Evolutionary conservation across 192 early-diverging fungal genomes (phyloP).

Genomic region (Lunasporangiospora selenospora): DNA sequence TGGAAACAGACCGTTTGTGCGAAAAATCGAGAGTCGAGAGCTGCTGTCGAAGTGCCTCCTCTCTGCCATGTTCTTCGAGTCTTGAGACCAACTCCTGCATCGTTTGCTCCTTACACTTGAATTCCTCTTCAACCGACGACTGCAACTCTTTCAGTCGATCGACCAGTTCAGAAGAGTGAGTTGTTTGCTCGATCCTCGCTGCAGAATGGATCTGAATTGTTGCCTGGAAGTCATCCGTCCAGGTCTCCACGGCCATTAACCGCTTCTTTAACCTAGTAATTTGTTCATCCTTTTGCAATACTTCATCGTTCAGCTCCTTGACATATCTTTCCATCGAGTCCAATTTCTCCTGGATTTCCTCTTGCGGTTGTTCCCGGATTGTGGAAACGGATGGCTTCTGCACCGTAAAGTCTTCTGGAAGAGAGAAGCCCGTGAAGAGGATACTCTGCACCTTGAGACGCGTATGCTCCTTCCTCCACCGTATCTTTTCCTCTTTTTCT

Average conservation of each 20-base stretch:
- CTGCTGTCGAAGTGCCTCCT: not conserved
- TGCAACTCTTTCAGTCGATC: conserved; percentile 2
- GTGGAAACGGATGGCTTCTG: not conserved
- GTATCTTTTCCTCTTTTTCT: conserved; percentile 39
- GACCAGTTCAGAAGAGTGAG: not conserved
- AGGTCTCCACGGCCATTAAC: conserved; percentile 4
- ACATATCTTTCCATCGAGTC: conserved; percentile 21
- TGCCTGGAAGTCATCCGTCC: conserved; percentile 18
- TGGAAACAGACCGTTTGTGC: too few relatives aligned
- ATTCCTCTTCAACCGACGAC: conserved; percentile 14
- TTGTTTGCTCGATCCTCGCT: too few relatives aligned
- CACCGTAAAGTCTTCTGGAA: not conserved
- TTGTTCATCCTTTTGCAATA: conserved; percentile 23
- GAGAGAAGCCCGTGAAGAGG: not conserved
- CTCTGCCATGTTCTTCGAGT: conserved; percentile 1
- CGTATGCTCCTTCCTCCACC: conserved; percentile 34
- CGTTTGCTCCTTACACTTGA: conserved; percentile 19
- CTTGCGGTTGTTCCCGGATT: not conserved
- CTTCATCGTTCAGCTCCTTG: conserved; percentile 32
- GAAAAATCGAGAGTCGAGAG: not conserved
- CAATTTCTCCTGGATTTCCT: conserved; percentile 5
- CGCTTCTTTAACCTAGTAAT: not conserved
- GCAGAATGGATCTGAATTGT: conserved; percentile 1
- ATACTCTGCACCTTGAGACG: conserved; percentile 41
- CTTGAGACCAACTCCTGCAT: not conserved